Evolutionary conservation across 805 yeast genomes (phyloP).

Genomic region (Teunomyces atbi): DNA sequence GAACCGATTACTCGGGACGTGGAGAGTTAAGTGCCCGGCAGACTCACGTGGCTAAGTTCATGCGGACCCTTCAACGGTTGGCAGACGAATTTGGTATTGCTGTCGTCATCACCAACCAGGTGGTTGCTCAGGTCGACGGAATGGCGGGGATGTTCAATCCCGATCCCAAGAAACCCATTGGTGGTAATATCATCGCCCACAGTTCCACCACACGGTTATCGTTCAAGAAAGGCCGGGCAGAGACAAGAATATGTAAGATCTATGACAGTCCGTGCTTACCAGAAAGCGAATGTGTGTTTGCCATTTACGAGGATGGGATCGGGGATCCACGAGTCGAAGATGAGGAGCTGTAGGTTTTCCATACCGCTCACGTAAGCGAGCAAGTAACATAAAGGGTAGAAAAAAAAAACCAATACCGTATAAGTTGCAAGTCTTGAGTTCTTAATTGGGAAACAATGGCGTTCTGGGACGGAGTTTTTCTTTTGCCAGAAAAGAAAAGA

Average conservation of each 20-base stretch:
- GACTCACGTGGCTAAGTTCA: conserved; percentile 86
- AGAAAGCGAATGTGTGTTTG: conserved; percentile 92
- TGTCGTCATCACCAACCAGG: conserved; percentile 89
- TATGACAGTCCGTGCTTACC: conserved; percentile 97
- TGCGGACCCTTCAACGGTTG: conserved; percentile 86
- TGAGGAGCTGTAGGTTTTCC: conserved; percentile 19
- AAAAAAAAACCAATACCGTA: neutral
- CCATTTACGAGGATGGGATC: conserved; percentile 94
- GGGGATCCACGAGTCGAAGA: conserved; percentile 92
- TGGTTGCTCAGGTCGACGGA: conserved; percentile 96
- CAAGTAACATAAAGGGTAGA: neutral
- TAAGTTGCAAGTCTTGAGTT: neutral
- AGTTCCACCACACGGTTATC: conserved; percentile 91
- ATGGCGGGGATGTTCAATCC: conserved; percentile 82
- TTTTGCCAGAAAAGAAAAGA: no score
- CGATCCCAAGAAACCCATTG: conserved; percentile 97
- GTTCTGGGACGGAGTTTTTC: neutral
- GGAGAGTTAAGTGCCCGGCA: conserved; percentile 96
- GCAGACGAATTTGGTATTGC: conserved; percentile 99
- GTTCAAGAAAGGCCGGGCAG: conserved; percentile 87
- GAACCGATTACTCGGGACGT: conserved; percentile 93
- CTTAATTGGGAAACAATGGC: neutral
- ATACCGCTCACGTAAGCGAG: neutral
- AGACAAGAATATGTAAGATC: conserved; percentile 89
- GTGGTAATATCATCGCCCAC: conserved; percentile 97